phyloP scores from a whole-genome alignment of 2,329 filamentous ascomycete species.

The Nakataea oryzae region DNA sequence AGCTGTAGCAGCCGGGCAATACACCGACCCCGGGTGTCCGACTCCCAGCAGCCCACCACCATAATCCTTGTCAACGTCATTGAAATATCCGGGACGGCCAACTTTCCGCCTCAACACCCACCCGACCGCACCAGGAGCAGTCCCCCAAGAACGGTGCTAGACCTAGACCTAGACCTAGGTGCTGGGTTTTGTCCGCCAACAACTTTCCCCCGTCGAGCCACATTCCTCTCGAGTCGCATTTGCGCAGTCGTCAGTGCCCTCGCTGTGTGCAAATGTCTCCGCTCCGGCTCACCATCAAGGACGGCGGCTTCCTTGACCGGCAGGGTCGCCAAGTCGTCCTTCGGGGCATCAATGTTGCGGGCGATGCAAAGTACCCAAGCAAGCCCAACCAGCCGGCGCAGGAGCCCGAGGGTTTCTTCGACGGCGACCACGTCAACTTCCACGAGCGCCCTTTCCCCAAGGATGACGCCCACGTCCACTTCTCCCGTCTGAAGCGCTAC shows the following conservation, averaged over 20 bases:
- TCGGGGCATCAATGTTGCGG: slow-evolving; percentile 88
- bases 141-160: neutral
- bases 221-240: neutral
- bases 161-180: too few species aligned
- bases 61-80: slow-evolving; percentile 1
- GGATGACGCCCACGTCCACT: slow-evolving; percentile 76
- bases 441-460: slow-evolving; percentile 74
- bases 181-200: neutral
- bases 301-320: slow-evolving; percentile 71
- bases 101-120: neutral
- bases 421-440: slow-evolving; percentile 86
- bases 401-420: slow-evolving; percentile 69
- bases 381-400: slow-evolving; percentile 75
- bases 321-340: slow-evolving; percentile 78
- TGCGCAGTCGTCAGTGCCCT: neutral
- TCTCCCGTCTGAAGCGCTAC: slow-evolving; percentile 73
- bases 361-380: slow-evolving; percentile 81
- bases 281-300: slow-evolving; percentile 73
- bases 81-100: neutral
- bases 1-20: neutral
- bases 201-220: neutral
- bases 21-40: neutral
- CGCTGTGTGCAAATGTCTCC: slow-evolving; percentile 47
- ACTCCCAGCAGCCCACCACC: neutral
- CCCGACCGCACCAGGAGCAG: neutral